Evolutionary conservation across 805 yeast genomes (phyloP).

Genomic region (Hanseniaspora valbyensis): DNA sequence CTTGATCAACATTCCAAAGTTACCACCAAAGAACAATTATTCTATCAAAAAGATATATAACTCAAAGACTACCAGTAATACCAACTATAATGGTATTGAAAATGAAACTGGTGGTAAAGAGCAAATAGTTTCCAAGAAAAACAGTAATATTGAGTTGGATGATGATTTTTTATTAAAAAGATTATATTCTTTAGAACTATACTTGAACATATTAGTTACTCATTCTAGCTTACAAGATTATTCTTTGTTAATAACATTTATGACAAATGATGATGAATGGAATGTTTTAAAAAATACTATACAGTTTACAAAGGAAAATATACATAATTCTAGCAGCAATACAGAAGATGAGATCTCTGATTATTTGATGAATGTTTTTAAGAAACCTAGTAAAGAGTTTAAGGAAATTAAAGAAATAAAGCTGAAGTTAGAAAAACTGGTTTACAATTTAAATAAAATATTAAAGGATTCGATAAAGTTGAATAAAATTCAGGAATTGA

Average conservation of each 20-base stretch:
- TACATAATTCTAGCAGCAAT: neutral
- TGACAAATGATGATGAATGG: constrained; percentile 15
- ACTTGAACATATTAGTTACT: constrained; percentile 9
- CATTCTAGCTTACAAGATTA: constrained; percentile 10
- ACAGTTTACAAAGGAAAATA: constrained; percentile 12
- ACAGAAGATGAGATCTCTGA: constrained; percentile 13
- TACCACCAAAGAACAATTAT: constrained; percentile 14
- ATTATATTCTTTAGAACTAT: constrained; percentile 10
- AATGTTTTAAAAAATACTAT: constrained; percentile 10
- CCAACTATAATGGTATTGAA: neutral
- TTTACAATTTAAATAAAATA: constrained; percentile 12
- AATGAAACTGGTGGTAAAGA: neutral
- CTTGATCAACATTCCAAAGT: constrained; percentile 12
- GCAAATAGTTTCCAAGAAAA: neutral
- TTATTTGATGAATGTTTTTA: constrained; percentile 13
- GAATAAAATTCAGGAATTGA: constrained; percentile 10
- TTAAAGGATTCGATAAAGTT: constrained; percentile 7
- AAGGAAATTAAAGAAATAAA: constrained; percentile 14
- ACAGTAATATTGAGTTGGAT: constrained; percentile 7
- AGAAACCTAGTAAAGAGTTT: constrained; percentile 10
- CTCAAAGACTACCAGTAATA: neutral
- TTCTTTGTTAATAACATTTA: constrained; percentile 10
- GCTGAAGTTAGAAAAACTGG: constrained; percentile 7
- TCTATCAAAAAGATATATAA: constrained; percentile 13
- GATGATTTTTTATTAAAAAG: constrained; percentile 12